A percentile compares a stretch with the other conserved stretches of the same genome.
These are phyloP conservation scores for Recurvomyces mirabilis DNA, from an alignment of 495 filamentous ascomycete genomes.

Conservation along the genomic window DNA sequence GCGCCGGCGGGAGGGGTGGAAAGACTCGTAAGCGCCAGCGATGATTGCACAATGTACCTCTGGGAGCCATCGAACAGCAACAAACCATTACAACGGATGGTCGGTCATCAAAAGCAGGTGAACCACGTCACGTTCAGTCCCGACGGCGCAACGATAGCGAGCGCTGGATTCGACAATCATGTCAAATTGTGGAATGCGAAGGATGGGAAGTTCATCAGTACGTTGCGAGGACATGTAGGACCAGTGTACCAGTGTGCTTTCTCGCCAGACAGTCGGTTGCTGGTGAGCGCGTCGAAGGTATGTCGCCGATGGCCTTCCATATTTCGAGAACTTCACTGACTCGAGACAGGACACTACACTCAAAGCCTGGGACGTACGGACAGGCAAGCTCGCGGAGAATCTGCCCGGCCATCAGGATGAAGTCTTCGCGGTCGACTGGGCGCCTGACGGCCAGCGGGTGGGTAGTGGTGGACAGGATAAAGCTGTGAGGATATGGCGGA, in stretches of 20 bases:
- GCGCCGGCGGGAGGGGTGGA: constrained; percentile 70
- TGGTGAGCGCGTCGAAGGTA: constrained; percentile 74
- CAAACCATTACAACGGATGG: constrained; percentile 76
- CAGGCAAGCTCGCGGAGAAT: constrained; percentile 72
- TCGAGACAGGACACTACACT: constrained; percentile 91
- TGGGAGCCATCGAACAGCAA: constrained; percentile 75
- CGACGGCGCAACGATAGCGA: constrained; percentile 75
- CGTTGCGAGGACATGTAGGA: constrained; percentile 82
- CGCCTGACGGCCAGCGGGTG: constrained; percentile 71
- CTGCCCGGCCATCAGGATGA: constrained; percentile 91
- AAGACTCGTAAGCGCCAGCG: constrained; percentile 76
- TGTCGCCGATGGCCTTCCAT: no score
- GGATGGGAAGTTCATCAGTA: constrained; percentile 70
- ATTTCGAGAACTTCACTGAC: no score
- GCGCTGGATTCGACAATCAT: constrained; percentile 82
- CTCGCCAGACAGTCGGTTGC: constrained; percentile 72
- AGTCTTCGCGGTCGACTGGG: constrained; percentile 90
- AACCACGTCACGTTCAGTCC: constrained; percentile 93
- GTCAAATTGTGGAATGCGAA: constrained; percentile 75
- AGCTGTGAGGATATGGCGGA: constrained; percentile 73
- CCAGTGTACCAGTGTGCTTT: constrained; percentile 87
- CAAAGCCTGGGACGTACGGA: constrained; percentile 86
- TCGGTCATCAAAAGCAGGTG: constrained; percentile 92
- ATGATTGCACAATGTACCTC: constrained; percentile 94
- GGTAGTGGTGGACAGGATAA: constrained; percentile 91